These are phyloP conservation scores for Lipomyces japonicus DNA, from an alignment of 805 yeast genomes.

Conservation along the genomic window DNA sequence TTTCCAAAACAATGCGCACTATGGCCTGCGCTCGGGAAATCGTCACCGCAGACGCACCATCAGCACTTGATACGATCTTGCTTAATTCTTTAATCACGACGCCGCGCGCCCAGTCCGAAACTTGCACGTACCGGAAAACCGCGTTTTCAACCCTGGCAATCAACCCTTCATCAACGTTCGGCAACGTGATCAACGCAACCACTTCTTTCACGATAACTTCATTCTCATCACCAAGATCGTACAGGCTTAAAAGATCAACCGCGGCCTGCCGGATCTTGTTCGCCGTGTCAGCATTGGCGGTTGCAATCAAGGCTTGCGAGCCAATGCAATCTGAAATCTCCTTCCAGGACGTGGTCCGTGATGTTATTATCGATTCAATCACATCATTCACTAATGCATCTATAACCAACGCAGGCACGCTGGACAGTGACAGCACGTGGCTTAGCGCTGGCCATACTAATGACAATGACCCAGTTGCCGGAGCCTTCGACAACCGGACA, in stretches of 20 bases:
- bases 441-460: slow-evolving; percentile 23
- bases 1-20: slow-evolving; percentile 6
- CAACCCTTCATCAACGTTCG: slow-evolving; percentile 16
- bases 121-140: slow-evolving; percentile 7
- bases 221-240: slow-evolving; percentile 1
- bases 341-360: slow-evolving; percentile 10
- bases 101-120: not conserved
- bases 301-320: slow-evolving; percentile 9
- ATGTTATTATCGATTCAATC: slow-evolving; percentile 11
- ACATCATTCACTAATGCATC: slow-evolving; percentile 20
- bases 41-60: slow-evolving; percentile 5
- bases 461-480: slow-evolving; percentile 14
- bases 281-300: slow-evolving; percentile 14
- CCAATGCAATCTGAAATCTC: slow-evolving; percentile 6
- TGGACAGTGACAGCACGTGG: slow-evolving; percentile 7
- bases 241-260: slow-evolving; percentile 13
- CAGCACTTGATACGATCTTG: not conserved
- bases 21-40: slow-evolving; percentile 18
- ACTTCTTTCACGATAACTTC: slow-evolving; percentile 1
- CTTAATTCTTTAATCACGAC: not conserved
- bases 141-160: slow-evolving; percentile 17
- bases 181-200: slow-evolving; percentile 6
- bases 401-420: slow-evolving; percentile 1
- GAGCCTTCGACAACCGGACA: slow-evolving; percentile 7
- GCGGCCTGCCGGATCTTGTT: slow-evolving; percentile 22